Evolutionary conservation across 2,329 filamentous ascomycete species (phyloP), one percentile per base, ranked within the genome.

Genomic region (Alternaria conjuncta): DNA sequence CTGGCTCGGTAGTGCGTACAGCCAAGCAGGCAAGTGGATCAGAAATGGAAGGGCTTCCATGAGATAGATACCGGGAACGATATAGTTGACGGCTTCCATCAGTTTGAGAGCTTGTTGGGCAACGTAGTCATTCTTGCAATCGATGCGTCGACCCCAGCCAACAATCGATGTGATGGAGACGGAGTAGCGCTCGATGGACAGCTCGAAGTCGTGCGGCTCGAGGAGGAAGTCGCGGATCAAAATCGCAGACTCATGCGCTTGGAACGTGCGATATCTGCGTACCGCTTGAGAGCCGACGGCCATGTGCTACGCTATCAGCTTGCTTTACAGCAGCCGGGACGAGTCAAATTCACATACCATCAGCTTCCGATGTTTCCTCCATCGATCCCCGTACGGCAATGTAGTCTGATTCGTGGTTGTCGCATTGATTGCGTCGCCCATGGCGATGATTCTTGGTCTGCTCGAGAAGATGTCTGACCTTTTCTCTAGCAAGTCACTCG

Each of bases 251-350:
- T 41, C 36, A 1, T 41, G 15, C 0, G 36, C 36, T 11, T 41
- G 36, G n/a, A 41, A 41, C 18, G 2, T 41, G 6, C 36, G 36
- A 0, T 41, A 41, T 0, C 18, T 41, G 36, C 36, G 36, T 0
- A 41, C 36, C 9, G 36, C 36, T 41, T 41, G 36, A 18, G 36
- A 41, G 36, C 36, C 36, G 5, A 41, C 36, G 36, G 36, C 36
- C 36, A 41, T 41, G 9, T 41, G 36, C 36, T 41, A 6, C 15
- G 15, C 32, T 41, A 3, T n/a, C 2, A 41, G 36, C 4, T 36
- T 8, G 15, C 10, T 18, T 0, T 15, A 1, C 32, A 18, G 36
- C 5, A 6, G 18, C 0, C 4, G n/a, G 3, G 3, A 0, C 36
- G 6, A 41, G 1, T 0, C 36, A 41, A 0, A 2, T 8, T 41